Base-by-base conservation (phyloP, 2,329 filamentous ascomycete species). In the Teratosphaeria destructans region DNA sequence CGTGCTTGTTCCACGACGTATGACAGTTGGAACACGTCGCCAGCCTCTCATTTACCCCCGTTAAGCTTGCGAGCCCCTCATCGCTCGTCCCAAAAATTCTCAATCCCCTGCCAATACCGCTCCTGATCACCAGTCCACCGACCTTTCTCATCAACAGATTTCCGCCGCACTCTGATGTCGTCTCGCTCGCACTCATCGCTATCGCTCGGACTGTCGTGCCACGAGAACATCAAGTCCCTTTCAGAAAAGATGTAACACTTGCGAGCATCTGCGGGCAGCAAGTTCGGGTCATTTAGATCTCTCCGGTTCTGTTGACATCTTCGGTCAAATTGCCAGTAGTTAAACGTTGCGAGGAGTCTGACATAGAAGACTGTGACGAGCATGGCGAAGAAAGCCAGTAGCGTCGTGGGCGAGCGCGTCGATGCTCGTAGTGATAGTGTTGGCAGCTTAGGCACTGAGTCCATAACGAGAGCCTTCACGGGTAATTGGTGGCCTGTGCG, bases 51-150 rank as follows among this genome's bases (percentile, higher is more conserved):
- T 2, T 32, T 32, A 32, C 29, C 29, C 7, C 29, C 29, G 29
- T 32, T 5, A 32, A 5, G n/a, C 43, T n/a, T 23, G 16, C n/a
- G 6, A 23, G 8, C 16, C 23, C 54, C 14, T 55, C 39, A 62
- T 37, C 65, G 55, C 35, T 23, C 56, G 26, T 69, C 66, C 67
- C 66, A 70, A n/a, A 65, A 66, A 43, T 63, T 66, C 58, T 69
- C 68, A 19, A 70, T 64, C 0, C 67, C 65, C 27, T 63, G 37
- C 67, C 68, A 70, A 57, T 68, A 69, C 39, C 68, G 59, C 59
- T 69, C 67, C 59, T 70, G 66, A 59, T 69, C 62, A 5, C 61
- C 59, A 3, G 60, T 67, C 68, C 66, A 68, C 32, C 58, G 47
- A 12, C 61, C 62, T 39, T 59, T 60, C 55, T 55, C 57, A 59